Evolutionary conservation across 257 asterid genomes (phyloP), one percentile per base, ranked within the genome.

Genomic region (Salvia splendens): DNA sequence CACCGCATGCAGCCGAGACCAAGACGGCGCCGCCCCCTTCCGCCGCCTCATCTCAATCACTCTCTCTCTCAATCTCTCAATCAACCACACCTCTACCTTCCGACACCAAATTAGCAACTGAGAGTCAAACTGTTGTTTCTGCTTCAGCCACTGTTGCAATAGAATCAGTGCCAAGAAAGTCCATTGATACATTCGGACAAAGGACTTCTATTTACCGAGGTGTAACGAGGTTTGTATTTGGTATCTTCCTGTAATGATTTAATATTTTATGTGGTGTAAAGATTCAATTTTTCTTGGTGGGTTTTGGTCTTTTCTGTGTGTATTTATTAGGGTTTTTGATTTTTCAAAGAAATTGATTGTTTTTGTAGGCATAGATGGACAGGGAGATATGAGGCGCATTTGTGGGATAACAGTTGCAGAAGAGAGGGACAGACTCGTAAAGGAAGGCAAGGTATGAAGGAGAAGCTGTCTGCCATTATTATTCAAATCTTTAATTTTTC

Each of bases 341-440:
- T 20, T 20, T 20, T 20, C 24, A 20, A 20, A 20, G 24, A 20
- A 20, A 20, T 20, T 20, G 24, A 20, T 20, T 20, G 24, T 20
- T 20, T 20, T 20, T 20, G 90, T 20, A 20, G 24, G 24, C 24
- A 20, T 20, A 20, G 24, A 20, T 20, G 24, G 24, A 20, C 24
- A 20, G 24, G 24, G 24, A 20, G 24, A 20, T 20, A 20, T 20
- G 24, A 20, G 24, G 24, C 24, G 24, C 24, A 20, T 20, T 20
- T 20, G 24, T 20, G 24, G 24, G 24, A 20, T 20, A 20, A 20
- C 24, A 20, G 24, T 76, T 86, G 96, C 49, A 87, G 96, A 78
- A 87, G 95, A 79, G 97, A 88, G 87, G 96, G 97, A 78, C 97
- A 91, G 61, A 88, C 96, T 75, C 87, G 97, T 45, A 91, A 91